These are phyloP conservation scores for Naganishia sp. DNA, from an alignment of 1,284 basidiomycete species.

Conservation along the genomic window DNA sequence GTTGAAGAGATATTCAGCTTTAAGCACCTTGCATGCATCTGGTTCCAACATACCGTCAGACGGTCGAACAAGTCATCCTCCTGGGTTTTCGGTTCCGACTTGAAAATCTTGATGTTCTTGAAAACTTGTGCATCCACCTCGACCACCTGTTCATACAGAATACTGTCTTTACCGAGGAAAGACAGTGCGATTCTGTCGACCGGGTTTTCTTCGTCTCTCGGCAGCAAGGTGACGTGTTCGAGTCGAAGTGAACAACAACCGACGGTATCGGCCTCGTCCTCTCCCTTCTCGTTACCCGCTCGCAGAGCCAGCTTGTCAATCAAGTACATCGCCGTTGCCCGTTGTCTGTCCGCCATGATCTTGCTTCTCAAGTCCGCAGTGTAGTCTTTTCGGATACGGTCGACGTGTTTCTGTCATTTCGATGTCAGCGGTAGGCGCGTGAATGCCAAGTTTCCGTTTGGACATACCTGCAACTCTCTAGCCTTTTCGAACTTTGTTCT, in stretches of 20 bases:
- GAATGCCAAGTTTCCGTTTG: neutral
- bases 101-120: slow-evolving; percentile 86
- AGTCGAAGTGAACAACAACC: slow-evolving; percentile 94
- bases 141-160: slow-evolving; percentile 89
- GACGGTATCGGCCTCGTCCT: slow-evolving; percentile 95
- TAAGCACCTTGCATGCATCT: neutral
- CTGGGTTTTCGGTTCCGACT: slow-evolving; percentile 82
- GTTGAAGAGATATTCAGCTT: slow-evolving; percentile 5
- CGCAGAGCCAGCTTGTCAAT: slow-evolving; percentile 92
- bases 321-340: slow-evolving; percentile 95
- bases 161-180: slow-evolving; percentile 97
- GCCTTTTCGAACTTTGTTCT: slow-evolving; percentile 96
- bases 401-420: slow-evolving; percentile 72
- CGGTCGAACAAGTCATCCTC: slow-evolving; percentile 93
- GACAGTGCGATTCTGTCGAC: slow-evolving; percentile 72
- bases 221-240: slow-evolving; percentile 88
- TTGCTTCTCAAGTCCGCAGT: slow-evolving; percentile 79
- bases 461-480: slow-evolving; percentile 79
- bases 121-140: slow-evolving; percentile 83
- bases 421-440: neutral
- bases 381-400: slow-evolving; percentile 84
- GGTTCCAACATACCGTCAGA: slow-evolving; percentile 67
- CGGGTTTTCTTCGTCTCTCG: slow-evolving; percentile 61
- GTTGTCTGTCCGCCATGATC: slow-evolving; percentile 87
- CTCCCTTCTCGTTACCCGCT: slow-evolving; percentile 97